A percentile compares a stretch with the other conserved stretches of the same genome.
phyloP scores from a whole-genome alignment of 345 rosid species.

The Corymbia maculata region DNA sequence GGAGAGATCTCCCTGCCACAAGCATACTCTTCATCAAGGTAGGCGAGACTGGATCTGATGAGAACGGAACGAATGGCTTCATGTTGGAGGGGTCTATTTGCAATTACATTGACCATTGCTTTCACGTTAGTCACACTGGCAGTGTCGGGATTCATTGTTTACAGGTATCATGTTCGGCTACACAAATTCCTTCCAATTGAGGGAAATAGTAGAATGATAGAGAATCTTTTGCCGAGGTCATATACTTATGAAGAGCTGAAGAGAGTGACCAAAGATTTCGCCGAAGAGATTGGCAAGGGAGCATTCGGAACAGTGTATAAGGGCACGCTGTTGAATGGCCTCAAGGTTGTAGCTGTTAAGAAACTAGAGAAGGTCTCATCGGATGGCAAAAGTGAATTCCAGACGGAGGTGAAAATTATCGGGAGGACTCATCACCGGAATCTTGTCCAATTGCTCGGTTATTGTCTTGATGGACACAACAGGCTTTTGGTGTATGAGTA shows the following conservation, averaged over 20 bases:
- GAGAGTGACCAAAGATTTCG: conserved; percentile 6
- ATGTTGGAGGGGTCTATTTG: neutral
- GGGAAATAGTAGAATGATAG: neutral
- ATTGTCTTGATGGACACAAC: too few relatives aligned
- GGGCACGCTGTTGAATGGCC: neutral
- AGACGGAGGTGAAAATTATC: conserved; percentile 8
- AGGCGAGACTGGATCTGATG: too few relatives aligned
- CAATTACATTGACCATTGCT: neutral
- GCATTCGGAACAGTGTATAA: conserved; percentile 3
- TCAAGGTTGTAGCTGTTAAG: too few relatives aligned
- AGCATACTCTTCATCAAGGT: too few relatives aligned
- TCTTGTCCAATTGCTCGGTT: too few relatives aligned
- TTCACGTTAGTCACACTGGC: neutral
- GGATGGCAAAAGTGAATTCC: neutral
- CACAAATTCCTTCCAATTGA: neutral
- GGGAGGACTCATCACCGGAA: conserved; percentile 14
- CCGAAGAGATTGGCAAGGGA: conserved; percentile 15
- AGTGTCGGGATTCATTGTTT: neutral
- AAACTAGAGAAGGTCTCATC: too few relatives aligned
- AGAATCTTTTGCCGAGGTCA: neutral
- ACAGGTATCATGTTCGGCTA: neutral
- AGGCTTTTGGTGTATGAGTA: too few relatives aligned
- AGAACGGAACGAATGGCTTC: too few relatives aligned
- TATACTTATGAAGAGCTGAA: conserved; percentile 4
- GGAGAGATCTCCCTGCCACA: too few relatives aligned